Percentiles rank a stretch among this genome's conserved stretches.
These are phyloP conservation scores for Rhodamnia argentea DNA, from an alignment of 345 rosid genomes.

Conservation along the genomic window DNA sequence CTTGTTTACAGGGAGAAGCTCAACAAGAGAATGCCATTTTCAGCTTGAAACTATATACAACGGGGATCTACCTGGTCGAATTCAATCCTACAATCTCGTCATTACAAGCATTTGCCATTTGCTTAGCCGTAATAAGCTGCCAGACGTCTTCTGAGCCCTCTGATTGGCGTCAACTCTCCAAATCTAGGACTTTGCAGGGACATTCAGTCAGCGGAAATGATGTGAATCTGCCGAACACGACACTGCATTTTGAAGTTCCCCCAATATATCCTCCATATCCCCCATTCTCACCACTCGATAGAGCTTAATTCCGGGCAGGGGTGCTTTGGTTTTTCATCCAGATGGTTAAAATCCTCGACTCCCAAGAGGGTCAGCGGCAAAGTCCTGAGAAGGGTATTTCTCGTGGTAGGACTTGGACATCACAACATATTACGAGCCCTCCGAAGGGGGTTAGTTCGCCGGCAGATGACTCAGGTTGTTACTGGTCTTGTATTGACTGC, in stretches of 20 bases:
- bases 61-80: constrained; percentile 56
- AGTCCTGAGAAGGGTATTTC: not conserved
- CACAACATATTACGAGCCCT: not conserved
- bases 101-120: constrained; percentile 65
- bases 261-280: constrained; percentile 48
- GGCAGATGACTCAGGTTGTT: not conserved
- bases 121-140: constrained; percentile 38
- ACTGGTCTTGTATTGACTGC: not conserved
- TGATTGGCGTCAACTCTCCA: constrained; percentile 1
- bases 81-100: constrained; percentile 43
- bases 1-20: constrained; percentile 24
- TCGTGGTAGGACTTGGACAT: not conserved
- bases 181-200: constrained; percentile 11
- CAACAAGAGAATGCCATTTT: constrained; percentile 29
- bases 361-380: not conserved
- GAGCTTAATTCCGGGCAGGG: constrained; percentile 29
- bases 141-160: constrained; percentile 24
- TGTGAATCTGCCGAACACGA: not conserved
- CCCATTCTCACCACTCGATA: constrained; percentile 74
- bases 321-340: not conserved
- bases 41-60: constrained; percentile 36
- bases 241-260: constrained; percentile 12
- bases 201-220: constrained; percentile 3
- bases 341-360: not conserved
- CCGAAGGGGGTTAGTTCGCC: not conserved